Percentiles rank a stretch among this genome's conserved stretches.
Conservation (phyloP, 495 filamentous ascomycete species). For the Penicillium argentinense region DNA sequence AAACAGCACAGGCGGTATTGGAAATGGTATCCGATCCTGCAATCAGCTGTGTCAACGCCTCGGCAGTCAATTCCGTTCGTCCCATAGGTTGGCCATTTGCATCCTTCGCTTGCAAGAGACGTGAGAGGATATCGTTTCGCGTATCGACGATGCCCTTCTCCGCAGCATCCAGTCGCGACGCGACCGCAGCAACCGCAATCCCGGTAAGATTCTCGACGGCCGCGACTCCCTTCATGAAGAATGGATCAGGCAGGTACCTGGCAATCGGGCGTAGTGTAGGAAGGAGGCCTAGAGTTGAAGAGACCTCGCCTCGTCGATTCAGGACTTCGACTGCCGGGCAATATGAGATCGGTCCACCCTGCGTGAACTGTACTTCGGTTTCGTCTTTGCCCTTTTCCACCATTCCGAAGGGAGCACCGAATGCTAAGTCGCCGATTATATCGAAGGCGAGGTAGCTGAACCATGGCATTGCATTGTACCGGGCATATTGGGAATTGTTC, state of each 20-base stretch:
- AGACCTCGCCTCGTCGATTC: constrained; percentile 41
- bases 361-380: constrained; percentile 40
- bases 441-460: constrained; percentile 86
- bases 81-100: constrained; percentile 67
- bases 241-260: constrained; percentile 38
- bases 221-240: constrained; percentile 37
- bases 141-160: constrained; percentile 25
- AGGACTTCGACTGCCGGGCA: constrained; percentile 39
- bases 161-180: constrained; percentile 59
- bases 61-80: constrained; percentile 69
- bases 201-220: constrained; percentile 40
- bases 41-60: constrained; percentile 79
- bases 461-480: constrained; percentile 74
- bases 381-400: constrained; percentile 43
- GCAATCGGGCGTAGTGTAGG: constrained; percentile 37
- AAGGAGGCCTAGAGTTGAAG: constrained; percentile 35
- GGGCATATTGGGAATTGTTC: constrained; percentile 30
- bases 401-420: constrained; percentile 44
- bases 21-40: constrained; percentile 78
- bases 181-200: constrained; percentile 71
- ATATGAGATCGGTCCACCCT: constrained; percentile 24
- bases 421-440: constrained; percentile 32
- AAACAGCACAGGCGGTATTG: constrained; percentile 74
- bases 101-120: constrained; percentile 74
- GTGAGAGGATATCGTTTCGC: constrained; percentile 71